Conservation (phyloP, 169 alveolate species). For the Plasmodium ovale region DNA sequence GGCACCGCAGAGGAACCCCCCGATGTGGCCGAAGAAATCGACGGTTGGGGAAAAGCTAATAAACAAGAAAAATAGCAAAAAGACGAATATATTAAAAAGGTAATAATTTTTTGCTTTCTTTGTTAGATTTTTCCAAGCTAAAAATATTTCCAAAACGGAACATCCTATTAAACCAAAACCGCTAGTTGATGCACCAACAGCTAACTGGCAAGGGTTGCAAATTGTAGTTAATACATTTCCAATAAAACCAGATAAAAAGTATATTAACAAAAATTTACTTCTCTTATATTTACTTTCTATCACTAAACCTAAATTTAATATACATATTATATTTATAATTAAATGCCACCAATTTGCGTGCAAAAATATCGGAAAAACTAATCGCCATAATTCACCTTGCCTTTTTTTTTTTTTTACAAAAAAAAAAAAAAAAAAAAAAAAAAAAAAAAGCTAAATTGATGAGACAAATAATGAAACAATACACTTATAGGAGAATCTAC, state of each 20-base stretch:
- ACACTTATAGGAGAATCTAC: no score
- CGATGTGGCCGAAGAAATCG: constrained; percentile 73
- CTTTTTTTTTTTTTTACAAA: neutral
- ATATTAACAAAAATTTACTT: constrained; percentile 7
- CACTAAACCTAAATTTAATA: constrained; percentile 66
- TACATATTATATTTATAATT: constrained; percentile 58
- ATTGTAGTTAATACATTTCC: constrained; percentile 78
- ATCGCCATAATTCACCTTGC: constrained; percentile 74
- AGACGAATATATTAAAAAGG: constrained; percentile 40
- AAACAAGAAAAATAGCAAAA: constrained; percentile 64
- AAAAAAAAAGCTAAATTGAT: no score
- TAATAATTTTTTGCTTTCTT: constrained; percentile 63
- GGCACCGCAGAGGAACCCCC: constrained; percentile 73
- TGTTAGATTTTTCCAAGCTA: constrained; percentile 73
- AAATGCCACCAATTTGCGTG: constrained; percentile 76
- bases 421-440: neutral
- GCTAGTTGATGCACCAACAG: constrained; percentile 80
- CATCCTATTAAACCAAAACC: constrained; percentile 80
- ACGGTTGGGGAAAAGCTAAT: constrained; percentile 74
- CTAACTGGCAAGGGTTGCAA: constrained; percentile 78
- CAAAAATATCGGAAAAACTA: constrained; percentile 55
- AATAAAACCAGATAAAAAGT: constrained; percentile 53
- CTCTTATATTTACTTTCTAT: constrained; percentile 62
- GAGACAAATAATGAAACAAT: no score
- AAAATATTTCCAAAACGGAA: constrained; percentile 76